Evolutionary conservation across 305 asterid genomes (phyloP), one percentile per base, ranked within the genome.

Genomic region (Petunia hybrid): DNA sequence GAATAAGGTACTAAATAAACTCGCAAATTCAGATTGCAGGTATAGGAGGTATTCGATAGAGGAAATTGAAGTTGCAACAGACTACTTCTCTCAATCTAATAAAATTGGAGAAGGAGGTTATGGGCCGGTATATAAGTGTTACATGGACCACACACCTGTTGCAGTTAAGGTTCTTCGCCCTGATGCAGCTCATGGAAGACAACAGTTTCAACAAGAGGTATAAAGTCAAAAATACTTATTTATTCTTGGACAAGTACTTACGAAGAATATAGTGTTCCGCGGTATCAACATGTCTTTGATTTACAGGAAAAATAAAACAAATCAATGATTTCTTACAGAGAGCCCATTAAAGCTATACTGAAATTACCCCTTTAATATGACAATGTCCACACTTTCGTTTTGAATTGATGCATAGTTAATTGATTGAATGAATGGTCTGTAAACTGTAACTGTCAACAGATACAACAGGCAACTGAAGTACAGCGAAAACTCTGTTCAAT

Each of bases 21-120:
- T 65, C 76, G 77, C 84, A 57, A 69, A 82, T 31, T 66, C 90
- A 45, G 84, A 84, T 75, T 48, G 63, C 65, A 83, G 87, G 80
- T 88, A 86, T 80, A 85, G 91, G 84, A 85, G 65, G 76, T 88
- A 88, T 66, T 63, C 87, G 5, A 88, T 88, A 36, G 91, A 86
- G 78, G 91, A 88, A 85, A 86, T 88, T 79, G 91, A 88, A 82
- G 36, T 53, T 60, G 91, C 91, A 61, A 88, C 91, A 0, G 73
- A 86, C 6, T 88, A 71, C 80, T 88, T 88, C 79, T 59, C 86
- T 22, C 59, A 67, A 80, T 82, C 85, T 43, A 85, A 81, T 40
- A 88, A 86, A 83, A 86, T 88, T 59, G 91, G 91, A 66, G 91
- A 88, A 85, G 91, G 91, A 60, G 91, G 91, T 56, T 88, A 88